These are phyloP conservation scores for Raffaelea arxii DNA, from an alignment of 2,329 filamentous ascomycete genomes.

Conservation along the genomic window DNA sequence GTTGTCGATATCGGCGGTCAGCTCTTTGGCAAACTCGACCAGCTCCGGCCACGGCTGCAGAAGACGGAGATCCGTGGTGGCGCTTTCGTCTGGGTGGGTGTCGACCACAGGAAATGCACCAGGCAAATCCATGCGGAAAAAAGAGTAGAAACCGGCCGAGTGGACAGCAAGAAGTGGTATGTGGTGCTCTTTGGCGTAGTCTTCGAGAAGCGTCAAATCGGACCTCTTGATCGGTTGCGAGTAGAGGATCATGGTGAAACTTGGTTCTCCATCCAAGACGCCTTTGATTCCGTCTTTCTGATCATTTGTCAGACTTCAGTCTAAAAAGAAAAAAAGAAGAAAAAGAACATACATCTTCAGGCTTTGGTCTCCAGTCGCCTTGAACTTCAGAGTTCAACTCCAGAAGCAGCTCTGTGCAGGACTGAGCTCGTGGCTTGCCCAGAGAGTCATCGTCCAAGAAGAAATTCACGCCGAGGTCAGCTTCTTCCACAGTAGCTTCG, in stretches of 20 bases:
- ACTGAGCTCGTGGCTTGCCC: constrained; percentile 68
- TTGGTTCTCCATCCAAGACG: constrained; percentile 28
- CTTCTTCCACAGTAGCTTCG: constrained; percentile 62
- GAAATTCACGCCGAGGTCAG: constrained; percentile 92
- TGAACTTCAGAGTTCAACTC: constrained; percentile 91
- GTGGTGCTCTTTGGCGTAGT: constrained; percentile 41
- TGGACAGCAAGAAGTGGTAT: constrained; percentile 76
- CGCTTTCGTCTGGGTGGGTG: constrained; percentile 83
- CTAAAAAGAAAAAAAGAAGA: neutral
- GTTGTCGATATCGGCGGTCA: constrained; percentile 58
- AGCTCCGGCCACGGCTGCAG: constrained; percentile 82
- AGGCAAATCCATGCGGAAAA: constrained; percentile 71
- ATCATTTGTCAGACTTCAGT: neutral
- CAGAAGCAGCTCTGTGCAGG: constrained; percentile 64
- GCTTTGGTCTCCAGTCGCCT: constrained; percentile 56
- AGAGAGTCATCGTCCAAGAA: constrained; percentile 76
- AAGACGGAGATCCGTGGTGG: constrained; percentile 76
- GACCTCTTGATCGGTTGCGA: constrained; percentile 37
- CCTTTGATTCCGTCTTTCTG: constrained; percentile 6
- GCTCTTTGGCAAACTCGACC: constrained; percentile 50
- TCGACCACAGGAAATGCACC: constrained; percentile 86
- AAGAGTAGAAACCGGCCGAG: constrained; percentile 85
- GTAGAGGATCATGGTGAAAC: constrained; percentile 47
- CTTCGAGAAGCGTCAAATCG: constrained; percentile 33
- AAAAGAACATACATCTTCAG: constrained; percentile 23